Conservation (phyloP, 2,329 filamentous ascomycete species). For the Colletotrichum sansevieriae region DNA sequence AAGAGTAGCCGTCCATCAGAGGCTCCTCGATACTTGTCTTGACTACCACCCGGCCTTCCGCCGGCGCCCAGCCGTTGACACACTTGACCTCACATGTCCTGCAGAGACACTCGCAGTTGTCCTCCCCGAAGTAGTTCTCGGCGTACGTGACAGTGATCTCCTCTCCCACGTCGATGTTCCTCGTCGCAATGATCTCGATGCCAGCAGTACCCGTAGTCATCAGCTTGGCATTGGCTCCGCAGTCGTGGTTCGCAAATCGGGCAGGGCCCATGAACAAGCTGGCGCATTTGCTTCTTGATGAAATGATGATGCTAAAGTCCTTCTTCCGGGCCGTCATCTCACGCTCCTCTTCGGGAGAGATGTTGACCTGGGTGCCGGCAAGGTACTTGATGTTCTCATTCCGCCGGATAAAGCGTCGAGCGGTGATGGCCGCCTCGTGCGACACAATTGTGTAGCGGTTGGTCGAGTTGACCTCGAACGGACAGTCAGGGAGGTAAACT, state of each 20-base stretch:
- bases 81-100: constrained; percentile 82
- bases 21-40: constrained; percentile 68
- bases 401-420: constrained; percentile 81
- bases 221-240: constrained; percentile 89
- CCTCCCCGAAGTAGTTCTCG: constrained; percentile 93
- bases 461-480: constrained; percentile 91
- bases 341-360: constrained; percentile 91
- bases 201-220: constrained; percentile 86
- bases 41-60: constrained; percentile 60
- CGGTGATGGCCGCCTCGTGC: constrained; percentile 89
- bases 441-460: constrained; percentile 94
- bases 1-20: constrained; percentile 63
- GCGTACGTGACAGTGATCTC: constrained; percentile 98
- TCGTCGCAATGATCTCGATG: constrained; percentile 89
- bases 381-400: constrained; percentile 93
- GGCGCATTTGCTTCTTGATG: constrained; percentile 88
- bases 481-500: constrained; percentile 93
- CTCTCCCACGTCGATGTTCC: constrained; percentile 86
- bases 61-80: constrained; percentile 85
- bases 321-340: constrained; percentile 84
- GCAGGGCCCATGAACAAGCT: constrained; percentile 96
- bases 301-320: constrained; percentile 97
- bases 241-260: constrained; percentile 97
- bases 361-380: constrained; percentile 89
- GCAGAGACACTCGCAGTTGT: constrained; percentile 96